phyloP scores from a whole-genome alignment of 441 rosid species.

The Aleurites moluccanus region DNA sequence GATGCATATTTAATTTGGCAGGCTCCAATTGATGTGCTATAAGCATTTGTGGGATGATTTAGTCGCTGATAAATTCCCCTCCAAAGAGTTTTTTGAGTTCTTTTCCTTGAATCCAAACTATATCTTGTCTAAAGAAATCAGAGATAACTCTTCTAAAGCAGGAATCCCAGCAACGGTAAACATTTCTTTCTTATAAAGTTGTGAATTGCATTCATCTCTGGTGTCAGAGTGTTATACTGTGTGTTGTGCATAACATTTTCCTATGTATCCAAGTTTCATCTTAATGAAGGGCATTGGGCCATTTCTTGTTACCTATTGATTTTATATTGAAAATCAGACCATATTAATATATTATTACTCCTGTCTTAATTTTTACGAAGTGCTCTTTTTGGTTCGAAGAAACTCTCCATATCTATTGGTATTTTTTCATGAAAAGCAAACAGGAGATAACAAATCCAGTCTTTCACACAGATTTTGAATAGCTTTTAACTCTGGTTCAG shows the following conservation, averaged over 20 bases:
- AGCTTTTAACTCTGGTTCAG: neutral
- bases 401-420: too few relatives aligned
- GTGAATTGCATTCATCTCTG: neutral
- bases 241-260: neutral
- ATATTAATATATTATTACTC: neutral
- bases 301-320: neutral
- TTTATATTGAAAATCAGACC: neutral
- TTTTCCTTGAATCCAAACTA: constrained; percentile 50
- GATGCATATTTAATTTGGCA: constrained; percentile 26
- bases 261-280: neutral
- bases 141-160: constrained; percentile 45
- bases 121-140: constrained; percentile 57
- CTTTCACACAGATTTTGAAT: too few relatives aligned
- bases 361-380: neutral
- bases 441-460: too few relatives aligned
- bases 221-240: neutral
- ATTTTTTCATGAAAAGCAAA: too few relatives aligned
- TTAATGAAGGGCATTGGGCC: neutral
- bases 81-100: constrained; percentile 25
- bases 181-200: neutral
- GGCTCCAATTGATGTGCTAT: constrained; percentile 88
- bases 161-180: constrained; percentile 65
- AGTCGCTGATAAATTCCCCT: constrained; percentile 51
- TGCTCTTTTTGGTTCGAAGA: too few relatives aligned
- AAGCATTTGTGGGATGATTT: constrained; percentile 74